Base-by-base conservation (phyloP, 441 rosid species). In the Syzygium syzygioides region DNA sequence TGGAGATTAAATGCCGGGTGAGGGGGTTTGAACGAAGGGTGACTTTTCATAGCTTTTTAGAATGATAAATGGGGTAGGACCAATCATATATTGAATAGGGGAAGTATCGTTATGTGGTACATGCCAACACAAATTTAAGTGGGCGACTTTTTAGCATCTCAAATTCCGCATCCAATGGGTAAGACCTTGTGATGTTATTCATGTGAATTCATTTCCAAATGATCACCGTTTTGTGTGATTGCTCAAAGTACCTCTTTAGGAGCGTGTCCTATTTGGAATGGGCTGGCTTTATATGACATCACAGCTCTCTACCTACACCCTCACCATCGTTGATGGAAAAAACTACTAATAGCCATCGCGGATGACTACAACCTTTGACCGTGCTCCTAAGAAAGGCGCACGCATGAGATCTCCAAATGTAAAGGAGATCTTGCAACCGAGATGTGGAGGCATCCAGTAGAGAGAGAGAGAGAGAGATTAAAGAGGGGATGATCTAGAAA, bases 31-130 rank as follows among this genome's bases (percentile, higher is more conserved):
- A 34, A 34, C 3, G 26, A 10, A 41, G 7, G 9, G 25, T 19
- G 17, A 71, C 80, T 71, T 23, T 37, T 71, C 3, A 0, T 37
- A 4, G n/a, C 7, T 28, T 76, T 76, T 41, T 13, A 23, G 4
- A 2, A 76, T 76, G 18, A 23, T 17, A 71, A 68, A 37, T 2
- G 1, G 50, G 17, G 50, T 23, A 6, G 18, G 52, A 76, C 17
- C 4, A 2, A 25, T 12, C 4, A 37, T 23, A 0, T 13, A 41
- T 76, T 26, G 4, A 12, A 12, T 9, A 32, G 0, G 41, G 19
- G 6, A 4, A 30, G 26, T 68, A 34, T 34, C 4, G 1, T 34
- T 34, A 14, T 55, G 11, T 19, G 59, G 10, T 20, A 55, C 26
- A 25, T 55, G 59, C 59, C 59, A 7, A 55, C 25, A 55, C 25